A percentile compares a stretch with the other conserved stretches of the same genome.
phyloP scores from a whole-genome alignment of 805 yeast species.

The Sugiyamaella lignohabitans region DNA sequence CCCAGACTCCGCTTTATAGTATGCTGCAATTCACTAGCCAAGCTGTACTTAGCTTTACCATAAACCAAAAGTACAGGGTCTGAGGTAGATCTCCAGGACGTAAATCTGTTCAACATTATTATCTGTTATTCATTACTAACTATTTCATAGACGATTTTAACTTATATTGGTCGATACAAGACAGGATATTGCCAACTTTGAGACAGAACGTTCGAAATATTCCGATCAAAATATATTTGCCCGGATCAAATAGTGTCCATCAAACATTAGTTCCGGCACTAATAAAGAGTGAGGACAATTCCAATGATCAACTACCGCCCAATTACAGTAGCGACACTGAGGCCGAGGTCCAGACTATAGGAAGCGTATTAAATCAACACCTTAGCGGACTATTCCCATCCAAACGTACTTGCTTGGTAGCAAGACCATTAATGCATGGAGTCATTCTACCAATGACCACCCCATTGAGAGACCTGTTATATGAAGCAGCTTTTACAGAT shows the following conservation, averaged over 20 bases:
- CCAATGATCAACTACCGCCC: slow-evolving; percentile 6
- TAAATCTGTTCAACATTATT: too few relatives aligned
- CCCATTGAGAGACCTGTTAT: slow-evolving; percentile 43
- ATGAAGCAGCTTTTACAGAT: slow-evolving; percentile 46
- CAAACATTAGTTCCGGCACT: slow-evolving; percentile 29
- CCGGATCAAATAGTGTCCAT: slow-evolving; percentile 32
- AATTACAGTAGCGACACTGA: too few relatives aligned
- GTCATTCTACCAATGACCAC: slow-evolving; percentile 41
- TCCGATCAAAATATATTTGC: slow-evolving; percentile 33
- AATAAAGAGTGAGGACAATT: background rate
- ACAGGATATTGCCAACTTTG: slow-evolving; percentile 23
- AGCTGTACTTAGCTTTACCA: too few relatives aligned
- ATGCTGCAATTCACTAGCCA: too few relatives aligned
- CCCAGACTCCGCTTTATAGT: too few relatives aligned
- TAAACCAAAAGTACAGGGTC: too few relatives aligned
- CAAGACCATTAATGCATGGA: slow-evolving; percentile 51
- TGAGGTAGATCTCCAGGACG: too few relatives aligned
- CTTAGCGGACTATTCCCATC: slow-evolving; percentile 46
- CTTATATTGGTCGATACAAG: slow-evolving; percentile 25
- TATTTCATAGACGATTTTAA: slow-evolving; percentile 16
- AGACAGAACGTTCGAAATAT: slow-evolving; percentile 19
- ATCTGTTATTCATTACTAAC: too few relatives aligned
- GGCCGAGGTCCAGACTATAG: slow-evolving; percentile 38
- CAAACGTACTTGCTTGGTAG: slow-evolving; percentile 31
- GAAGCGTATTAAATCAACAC: slow-evolving; percentile 34